Evolutionary conservation across 2,329 filamentous ascomycete species (phyloP).

Genomic region (Cytospora chrysosperma): DNA sequence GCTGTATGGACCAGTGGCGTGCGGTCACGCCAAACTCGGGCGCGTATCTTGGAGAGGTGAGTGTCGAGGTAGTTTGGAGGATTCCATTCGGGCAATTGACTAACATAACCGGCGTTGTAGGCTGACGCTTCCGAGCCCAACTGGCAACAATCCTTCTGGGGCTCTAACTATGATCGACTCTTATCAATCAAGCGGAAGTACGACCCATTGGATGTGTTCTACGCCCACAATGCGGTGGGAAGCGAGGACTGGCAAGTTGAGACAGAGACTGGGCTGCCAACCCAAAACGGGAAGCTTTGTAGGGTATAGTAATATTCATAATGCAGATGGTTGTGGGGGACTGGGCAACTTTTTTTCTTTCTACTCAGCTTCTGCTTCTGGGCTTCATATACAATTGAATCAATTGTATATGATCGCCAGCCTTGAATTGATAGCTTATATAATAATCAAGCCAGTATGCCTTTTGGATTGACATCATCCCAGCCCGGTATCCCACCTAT

Average conservation of each 20-base stretch:
- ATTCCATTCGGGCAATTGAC: not conserved
- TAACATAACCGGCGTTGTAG: slow-evolving; percentile 33
- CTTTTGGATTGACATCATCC: too few relatives aligned
- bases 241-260: slow-evolving; percentile 28
- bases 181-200: slow-evolving; percentile 34
- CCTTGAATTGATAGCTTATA: too few relatives aligned
- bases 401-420: too few relatives aligned
- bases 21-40: slow-evolving; percentile 37
- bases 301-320: not conserved
- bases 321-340: too few relatives aligned
- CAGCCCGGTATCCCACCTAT: too few relatives aligned
- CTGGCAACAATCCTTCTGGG: slow-evolving; percentile 38
- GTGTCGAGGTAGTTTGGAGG: not conserved
- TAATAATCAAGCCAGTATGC: too few relatives aligned
- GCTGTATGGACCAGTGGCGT: slow-evolving; percentile 35
- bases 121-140: slow-evolving; percentile 36
- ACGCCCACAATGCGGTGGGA: slow-evolving; percentile 28
- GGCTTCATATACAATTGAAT: too few relatives aligned
- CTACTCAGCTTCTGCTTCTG: too few relatives aligned
- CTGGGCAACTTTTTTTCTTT: too few relatives aligned
- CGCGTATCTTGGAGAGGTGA: slow-evolving; percentile 31
- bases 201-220: slow-evolving; percentile 36
- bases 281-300: slow-evolving; percentile 17
- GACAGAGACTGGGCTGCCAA: slow-evolving; percentile 11
- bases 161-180: slow-evolving; percentile 32